Base-by-base conservation (phyloP, 2,329 filamentous ascomycete genomes). In the Clarireedia paspali region DNA sequence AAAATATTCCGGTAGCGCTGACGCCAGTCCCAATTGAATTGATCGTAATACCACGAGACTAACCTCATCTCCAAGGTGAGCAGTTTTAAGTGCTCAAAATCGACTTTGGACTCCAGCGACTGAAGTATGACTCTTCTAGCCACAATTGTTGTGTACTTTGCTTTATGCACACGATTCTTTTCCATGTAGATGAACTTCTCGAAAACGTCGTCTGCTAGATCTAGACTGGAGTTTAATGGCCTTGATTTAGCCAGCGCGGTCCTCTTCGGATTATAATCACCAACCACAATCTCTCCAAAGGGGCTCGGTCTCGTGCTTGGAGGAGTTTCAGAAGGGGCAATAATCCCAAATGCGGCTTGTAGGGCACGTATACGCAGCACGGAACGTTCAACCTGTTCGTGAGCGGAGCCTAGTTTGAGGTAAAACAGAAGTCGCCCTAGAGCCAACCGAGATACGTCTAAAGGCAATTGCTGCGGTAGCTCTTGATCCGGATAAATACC, bases 391-490 rank as follows among this genome's bases (percentile, higher is more conserved):
- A 59, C 40, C 23, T 52, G 40, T 39, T 64, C 60, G 15, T 50
- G 50, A 12, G 60, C 20, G 42, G 59, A 59, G 12, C 54, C 56
- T 26, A 65, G 34, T 10, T 51, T 54, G 55, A 66, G 55, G 20
- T 55, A 54, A n/a, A 57, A 56, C 23, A 65, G 49, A 45, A 66
- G 26, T 23, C 53, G 58, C 7, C 56, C 55, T 24, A 66, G 17
- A 24, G 55, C 45, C 24, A 51, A 57, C 27, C 55, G 55, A 46
- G 58, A 56, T 9, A 60, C 23, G 38, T 54, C 54, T 5, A 54
- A 23, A 20, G 62, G 60, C 23, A 62, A 23, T 15, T 5, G 7
- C 27, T n/a, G 45, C 5, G 46, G 27, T 14, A 59, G 47, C 36
- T 57, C 47, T 36, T 56, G 39, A 17, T 53, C 46, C 10, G 54